Evolutionary conservation across 768 basidiomycete genomes (phyloP), one percentile per base, ranked within the genome.

Genomic region (Chlorophyllum brunneum): DNA sequence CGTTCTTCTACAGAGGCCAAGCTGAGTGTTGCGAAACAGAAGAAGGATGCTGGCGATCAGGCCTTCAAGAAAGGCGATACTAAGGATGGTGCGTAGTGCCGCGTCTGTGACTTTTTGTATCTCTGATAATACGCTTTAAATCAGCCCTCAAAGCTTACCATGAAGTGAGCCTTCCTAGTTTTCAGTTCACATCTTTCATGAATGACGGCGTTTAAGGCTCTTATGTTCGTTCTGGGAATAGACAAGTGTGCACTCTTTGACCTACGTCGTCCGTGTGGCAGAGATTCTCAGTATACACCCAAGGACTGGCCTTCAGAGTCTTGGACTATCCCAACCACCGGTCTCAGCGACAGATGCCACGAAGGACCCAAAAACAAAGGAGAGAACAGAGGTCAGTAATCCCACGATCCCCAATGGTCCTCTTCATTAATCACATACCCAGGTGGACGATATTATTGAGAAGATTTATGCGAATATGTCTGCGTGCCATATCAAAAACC

Each of bases 401-500:
- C 30, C 24, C 18, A 11, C 24, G 13, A 8, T 13, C 45, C 48
- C 18, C 20, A 10, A 27, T 20, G 7, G n/a, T n/a, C 24, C 24
- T 33, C 54, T 23, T 20, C 18, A 16, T 56, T 42, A 49, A 30
- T 44, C 29, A 22, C 43, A 26, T 45, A 30, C 24, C 9, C 55
- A 92, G 90, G 76, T 82, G 16, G 91, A 92, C 63, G 72, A 82
- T 8, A 74, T 91, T 33, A 65, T 89, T 16, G 88, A 88, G 67
- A 92, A 87, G 70, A 81, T 92, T 40, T 88, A 92, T 56, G 80
- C 87, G 3, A 93, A 93, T 51, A 87, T 89, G 86, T 81, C 85
- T 2, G 88, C 88, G 4, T 90, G 88, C 58, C 88, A 92, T 63
- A 69, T 92, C 61, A 91, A 89, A 67, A 81, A 81, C 44, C 73